Conservation (phyloP, 2,329 filamentous ascomycete species). For the Peltaster fructicola region DNA sequence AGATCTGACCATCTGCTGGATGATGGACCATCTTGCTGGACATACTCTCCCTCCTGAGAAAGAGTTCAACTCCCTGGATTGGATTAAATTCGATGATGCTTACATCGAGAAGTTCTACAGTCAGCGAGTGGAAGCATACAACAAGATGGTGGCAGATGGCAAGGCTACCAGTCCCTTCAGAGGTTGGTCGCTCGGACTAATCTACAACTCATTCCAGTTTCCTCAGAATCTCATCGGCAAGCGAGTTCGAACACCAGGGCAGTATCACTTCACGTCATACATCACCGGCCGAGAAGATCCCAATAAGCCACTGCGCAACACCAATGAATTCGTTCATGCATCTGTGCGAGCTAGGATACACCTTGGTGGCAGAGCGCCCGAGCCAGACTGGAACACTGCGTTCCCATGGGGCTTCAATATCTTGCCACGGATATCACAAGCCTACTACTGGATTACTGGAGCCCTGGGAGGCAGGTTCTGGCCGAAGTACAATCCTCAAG, state of each 20-base stretch:
- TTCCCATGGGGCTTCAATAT: conserved; percentile 8
- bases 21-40: conserved; percentile 23
- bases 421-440: conserved; percentile 8
- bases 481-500: conserved; percentile 7
- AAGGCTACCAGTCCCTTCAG: conserved; percentile 5
- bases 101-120: conserved; percentile 15
- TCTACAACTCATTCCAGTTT: conserved; percentile 19
- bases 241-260: conserved; percentile 13
- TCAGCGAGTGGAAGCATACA: conserved; percentile 11
- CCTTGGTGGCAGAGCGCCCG: conserved; percentile 14
- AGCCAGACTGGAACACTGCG: conserved; percentile 9
- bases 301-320: conserved; percentile 9
- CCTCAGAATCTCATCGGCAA: conserved; percentile 16
- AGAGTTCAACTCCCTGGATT: conserved; percentile 13
- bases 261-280: conserved; percentile 15
- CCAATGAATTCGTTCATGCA: conserved; percentile 19
- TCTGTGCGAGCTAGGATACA: conserved; percentile 19
- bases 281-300: conserved; percentile 11
- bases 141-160: conserved; percentile 5
- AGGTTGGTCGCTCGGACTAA: conserved; percentile 17
- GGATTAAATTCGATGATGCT: conserved; percentile 20
- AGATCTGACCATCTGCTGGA: conserved; percentile 24
- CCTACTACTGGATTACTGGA: conserved; percentile 6
- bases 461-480: conserved; percentile 2
- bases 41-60: conserved; percentile 11